Percentiles rank a stretch among this genome's conserved stretches.
These are phyloP conservation scores for Arachis monticola DNA, from an alignment of 331 rosid genomes.

Conservation along the genomic window DNA sequence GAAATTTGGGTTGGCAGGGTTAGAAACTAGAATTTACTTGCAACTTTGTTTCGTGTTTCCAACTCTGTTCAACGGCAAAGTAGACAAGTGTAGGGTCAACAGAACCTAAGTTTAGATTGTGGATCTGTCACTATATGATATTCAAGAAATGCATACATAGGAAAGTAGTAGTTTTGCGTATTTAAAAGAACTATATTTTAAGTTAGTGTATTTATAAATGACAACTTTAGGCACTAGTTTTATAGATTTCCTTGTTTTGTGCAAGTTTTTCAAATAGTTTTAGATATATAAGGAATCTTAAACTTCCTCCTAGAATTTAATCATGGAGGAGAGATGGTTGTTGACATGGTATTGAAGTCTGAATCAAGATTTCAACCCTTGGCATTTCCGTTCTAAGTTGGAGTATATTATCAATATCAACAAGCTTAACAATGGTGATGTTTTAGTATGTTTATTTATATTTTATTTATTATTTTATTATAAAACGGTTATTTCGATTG, in stretches of 20 bases:
- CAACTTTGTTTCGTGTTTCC: conserved; percentile 80
- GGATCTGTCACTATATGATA: not conserved
- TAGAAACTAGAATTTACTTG: conserved; percentile 67
- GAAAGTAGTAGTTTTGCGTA: too few species aligned
- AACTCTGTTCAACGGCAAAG: conserved; percentile 57
- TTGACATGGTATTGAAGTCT: not conserved
- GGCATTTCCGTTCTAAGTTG: not conserved
- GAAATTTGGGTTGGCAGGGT: too few species aligned
- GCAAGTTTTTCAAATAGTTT: not conserved
- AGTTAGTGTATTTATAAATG: conserved; percentile 1
- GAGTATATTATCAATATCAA: too few species aligned
- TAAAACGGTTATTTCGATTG: too few species aligned
- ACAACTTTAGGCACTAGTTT: not conserved
- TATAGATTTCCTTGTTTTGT: not conserved
- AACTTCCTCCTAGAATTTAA: not conserved
- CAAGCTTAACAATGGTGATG: too few species aligned
- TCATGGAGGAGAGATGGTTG: not conserved
- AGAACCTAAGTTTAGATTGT: conserved; percentile 49
- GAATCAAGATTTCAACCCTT: not conserved
- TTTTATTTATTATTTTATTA: too few species aligned
- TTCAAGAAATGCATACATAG: too few species aligned
- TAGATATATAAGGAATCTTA: conserved; percentile 4
- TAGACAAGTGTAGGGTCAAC: conserved; percentile 56
- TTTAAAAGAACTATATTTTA: too few species aligned
- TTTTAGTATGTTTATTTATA: too few species aligned